Evolutionary conservation across 2,329 filamentous ascomycete species (phyloP), one percentile per base, ranked within the genome.

Genomic region (Ascocoryne sarcoides): DNA sequence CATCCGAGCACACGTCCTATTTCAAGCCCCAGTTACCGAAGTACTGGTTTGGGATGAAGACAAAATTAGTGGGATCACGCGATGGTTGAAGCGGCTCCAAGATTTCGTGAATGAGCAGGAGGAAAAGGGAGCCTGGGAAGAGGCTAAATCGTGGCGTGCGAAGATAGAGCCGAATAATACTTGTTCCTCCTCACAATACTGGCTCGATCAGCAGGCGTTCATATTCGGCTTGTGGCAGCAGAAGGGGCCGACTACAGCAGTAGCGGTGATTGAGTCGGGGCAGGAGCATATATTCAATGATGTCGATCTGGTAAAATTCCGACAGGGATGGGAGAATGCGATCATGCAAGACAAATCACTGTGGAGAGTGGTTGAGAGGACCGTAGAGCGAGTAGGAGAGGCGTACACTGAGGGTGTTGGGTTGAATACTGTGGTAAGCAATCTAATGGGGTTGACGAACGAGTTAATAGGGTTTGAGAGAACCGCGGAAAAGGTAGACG

Each of bases 1-100:
- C 4, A 88, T 84, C 2, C 71, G 88, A 41, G 86, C 86, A 3
- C 88, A 95, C 58, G 84, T 95, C 58, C 71, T 95, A 5, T 94
- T 95, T 66, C 84, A 89, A 53, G 88, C 88, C 1, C 86, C 88
- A 0, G 83, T 93, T 10, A 78, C 71, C 31, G 87, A 94, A 42
- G 75, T 92, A 1, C 71, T 95, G 2, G 84, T 92, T 59, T 95
- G 88, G 87, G 86, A 94, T 39, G 84, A 86, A 55, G 67, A 72
- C 30, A 90, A 88, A 60, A 90, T 95, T 36, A 67, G 79, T 0
- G 88, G 88, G 2, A 75, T 93, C 14, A 82, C 84, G 36, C 75
- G 88, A 38, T 95, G 88, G 88, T 70, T 94, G 12, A 68, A 70
- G 3, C 73, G 83, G 15, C 58, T 93, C 66, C 32, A 53, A 26